Base-by-base conservation (phyloP, 805 yeast genomes). In the Saccharomyces cerevisiae region DNA sequence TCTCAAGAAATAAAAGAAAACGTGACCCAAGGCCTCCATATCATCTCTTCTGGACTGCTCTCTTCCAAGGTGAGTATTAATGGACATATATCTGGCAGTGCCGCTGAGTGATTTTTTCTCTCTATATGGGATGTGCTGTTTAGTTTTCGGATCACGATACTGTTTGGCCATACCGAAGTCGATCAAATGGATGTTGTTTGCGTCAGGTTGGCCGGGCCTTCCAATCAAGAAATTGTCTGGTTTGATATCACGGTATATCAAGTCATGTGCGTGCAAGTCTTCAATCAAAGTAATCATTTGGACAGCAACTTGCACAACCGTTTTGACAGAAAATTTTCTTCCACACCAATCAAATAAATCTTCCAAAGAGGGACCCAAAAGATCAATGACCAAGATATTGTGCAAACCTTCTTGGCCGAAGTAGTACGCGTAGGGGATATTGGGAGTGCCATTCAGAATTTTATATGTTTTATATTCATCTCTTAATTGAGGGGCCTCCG, bases 161-260 rank as follows among this genome's bases (percentile, higher is more conserved):
- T 89, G 95, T 72, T 94, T 94, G 30, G 98, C 98, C 98, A 94
- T 94, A 59, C 99, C 99, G 69, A 94, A 94, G 73, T 94, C 99
- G 53, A 94, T 96, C 59, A 94, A 78, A 72, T 89, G 90, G 51
- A 94, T 87, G 55, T 80, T 79, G 68, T 91, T 90, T 55, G 91
- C 96, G 63, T 88, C 87, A 14, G 88, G 82, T 46, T 89, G 79
- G 47, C 85, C 87, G 14, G 94, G 95, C 66, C 90, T 82, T 21
- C 98, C 98, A 64, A 94, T 89, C 60, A 94, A 78, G 64, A 94
- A 94, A 74, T 94, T 94, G 70, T 94, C 99, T 0, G 99, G 99
- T 71, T 94, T 94, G 70, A 94, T 94, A 72, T 94, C 99, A 66
- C 99, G 81, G 73, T 91, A 94, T 60, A 94, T 94, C 61, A 94